Base-by-base conservation (phyloP, 1,284 basidiomycete genomes). In the Rugiboletus extremiorientalis region DNA sequence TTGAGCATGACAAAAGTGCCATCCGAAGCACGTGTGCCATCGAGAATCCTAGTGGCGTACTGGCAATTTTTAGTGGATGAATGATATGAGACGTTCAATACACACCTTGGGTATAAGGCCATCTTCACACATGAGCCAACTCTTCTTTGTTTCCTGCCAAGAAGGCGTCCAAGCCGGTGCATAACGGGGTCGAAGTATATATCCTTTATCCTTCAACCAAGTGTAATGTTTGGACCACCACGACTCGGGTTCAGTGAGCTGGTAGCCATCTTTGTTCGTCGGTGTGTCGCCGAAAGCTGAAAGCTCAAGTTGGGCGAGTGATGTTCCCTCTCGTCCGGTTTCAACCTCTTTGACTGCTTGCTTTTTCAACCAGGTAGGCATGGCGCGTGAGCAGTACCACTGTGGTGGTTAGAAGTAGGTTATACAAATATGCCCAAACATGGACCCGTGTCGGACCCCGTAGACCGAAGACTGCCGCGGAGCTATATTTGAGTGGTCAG, bases 171-270 rank as follows among this genome's bases (percentile, higher is more conserved):
- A 72, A 14, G 53, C 59, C 0, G 70, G 68, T 20, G 50, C 50
- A 47, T 68, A 72, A 9, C 72, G 63, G 0, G 59, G 46, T 2
- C 72, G 62, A 0, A 73, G 58, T 16, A 60, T 37, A 33, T 74
- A 72, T 0, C 72, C 71, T 1, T 38, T n/a, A 6, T 59, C 55
- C 23, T 58, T 49, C 1, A 73, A 52, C 65, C 69, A 70, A 18
- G 44, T 37, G 18, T 69, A 69, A 22, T 66, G 72, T 33, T 60
- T 47, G 8, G 59, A 42, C 74, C 75, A 77, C 59, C 66, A 76
- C 5, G 28, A 8, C 22, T 64, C 62, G 0, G 38, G 41, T 11
- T 55, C 49, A 8, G 53, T 33, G 1, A 63, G 64, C 10, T 59
- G 28, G 34, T 15, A 3, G 15, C 28, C 53, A 2, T 44, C 67